A percentile compares a stretch with the other conserved stretches of the same genome.
Evolutionary conservation across 805 yeast species (phyloP).

Genomic region (Barnettozyma sp.): DNA sequence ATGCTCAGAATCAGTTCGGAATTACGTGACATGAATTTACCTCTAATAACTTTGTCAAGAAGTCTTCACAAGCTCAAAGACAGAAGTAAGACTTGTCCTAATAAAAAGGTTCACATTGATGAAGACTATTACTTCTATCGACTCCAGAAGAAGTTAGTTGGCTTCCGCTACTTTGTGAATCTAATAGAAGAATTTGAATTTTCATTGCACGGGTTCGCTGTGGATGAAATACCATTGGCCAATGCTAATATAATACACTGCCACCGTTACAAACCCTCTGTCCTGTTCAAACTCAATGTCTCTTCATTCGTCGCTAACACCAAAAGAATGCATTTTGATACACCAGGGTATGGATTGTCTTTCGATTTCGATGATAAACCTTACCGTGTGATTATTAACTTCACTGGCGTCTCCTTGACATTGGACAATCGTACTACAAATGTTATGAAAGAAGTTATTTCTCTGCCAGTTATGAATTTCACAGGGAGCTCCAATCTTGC

Average conservation of each 20-base stretch:
- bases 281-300: slow-evolving; percentile 16
- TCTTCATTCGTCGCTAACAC: slow-evolving; percentile 21
- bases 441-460: slow-evolving; percentile 16
- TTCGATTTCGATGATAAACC: slow-evolving; percentile 38
- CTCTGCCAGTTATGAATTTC: slow-evolving; percentile 23
- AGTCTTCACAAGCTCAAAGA: slow-evolving; percentile 5
- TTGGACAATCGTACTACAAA: slow-evolving; percentile 22
- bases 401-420: slow-evolving; percentile 31
- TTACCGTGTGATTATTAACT: slow-evolving; percentile 30
- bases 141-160: slow-evolving; percentile 11
- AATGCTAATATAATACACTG: slow-evolving; percentile 16
- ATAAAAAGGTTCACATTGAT: not conserved
- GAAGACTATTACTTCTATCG: slow-evolving; percentile 12
- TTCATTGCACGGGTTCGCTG: slow-evolving; percentile 15
- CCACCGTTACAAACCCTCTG: slow-evolving; percentile 19
- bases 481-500: slow-evolving; percentile 35
- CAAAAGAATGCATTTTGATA: slow-evolving; percentile 26
- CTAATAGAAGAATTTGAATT: slow-evolving; percentile 15
- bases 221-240: slow-evolving; percentile 20
- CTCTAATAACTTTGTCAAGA: slow-evolving; percentile 13
- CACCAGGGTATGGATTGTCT: slow-evolving; percentile 42
- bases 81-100: not conserved
- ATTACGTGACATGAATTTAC: slow-evolving; percentile 15
- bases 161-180: slow-evolving; percentile 12
- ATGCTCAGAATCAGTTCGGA: slow-evolving; percentile 14